phyloP scores from a whole-genome alignment of 345 rosid genomes.

The Populus nigra region DNA sequence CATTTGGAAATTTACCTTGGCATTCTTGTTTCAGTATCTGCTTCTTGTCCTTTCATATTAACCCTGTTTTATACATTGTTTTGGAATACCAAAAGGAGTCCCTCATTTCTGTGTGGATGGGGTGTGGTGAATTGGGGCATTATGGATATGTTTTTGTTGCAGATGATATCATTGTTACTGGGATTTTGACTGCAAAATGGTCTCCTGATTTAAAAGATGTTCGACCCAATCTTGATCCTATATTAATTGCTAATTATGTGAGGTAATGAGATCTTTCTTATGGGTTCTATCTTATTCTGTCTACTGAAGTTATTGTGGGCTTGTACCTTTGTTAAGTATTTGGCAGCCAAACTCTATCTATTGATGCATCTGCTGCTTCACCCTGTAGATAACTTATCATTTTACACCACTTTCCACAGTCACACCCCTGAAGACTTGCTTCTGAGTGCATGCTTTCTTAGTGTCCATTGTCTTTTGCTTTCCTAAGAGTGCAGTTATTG shows the following conservation, averaged over 20 bases:
- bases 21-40: background rate
- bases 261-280: slow-evolving; percentile 45
- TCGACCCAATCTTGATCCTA: slow-evolving; percentile 90
- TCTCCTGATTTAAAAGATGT: slow-evolving; percentile 89
- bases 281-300: background rate
- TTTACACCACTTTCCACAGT: background rate
- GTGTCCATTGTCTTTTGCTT: background rate
- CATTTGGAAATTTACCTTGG: background rate
- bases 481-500: background rate
- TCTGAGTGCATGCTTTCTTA: background rate
- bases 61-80: background rate
- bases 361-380: background rate
- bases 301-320: background rate
- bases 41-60: background rate
- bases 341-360: background rate
- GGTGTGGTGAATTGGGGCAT: background rate
- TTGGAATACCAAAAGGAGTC: background rate
- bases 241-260: slow-evolving; percentile 75
- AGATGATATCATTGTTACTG: slow-evolving; percentile 90
- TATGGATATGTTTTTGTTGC: slow-evolving; percentile 11
- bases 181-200: slow-evolving; percentile 89
- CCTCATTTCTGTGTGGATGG: background rate
- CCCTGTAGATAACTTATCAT: background rate
- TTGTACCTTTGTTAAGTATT: background rate
- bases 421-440: background rate